Base-by-base conservation (phyloP, 345 rosid genomes). In the Eucalyptus polybractea region DNA sequence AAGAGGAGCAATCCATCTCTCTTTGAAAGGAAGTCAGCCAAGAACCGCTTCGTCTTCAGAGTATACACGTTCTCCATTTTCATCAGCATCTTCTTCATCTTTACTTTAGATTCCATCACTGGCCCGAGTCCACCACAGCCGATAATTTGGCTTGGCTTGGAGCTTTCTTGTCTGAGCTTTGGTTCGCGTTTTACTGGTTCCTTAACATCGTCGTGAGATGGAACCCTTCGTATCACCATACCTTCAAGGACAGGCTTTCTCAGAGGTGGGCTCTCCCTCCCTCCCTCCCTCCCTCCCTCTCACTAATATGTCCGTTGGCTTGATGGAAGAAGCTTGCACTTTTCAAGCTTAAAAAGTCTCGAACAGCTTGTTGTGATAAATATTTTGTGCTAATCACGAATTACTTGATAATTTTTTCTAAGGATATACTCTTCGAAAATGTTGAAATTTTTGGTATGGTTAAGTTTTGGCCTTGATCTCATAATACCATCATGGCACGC, bases 81-180 rank as follows among this genome's bases (percentile, higher is more conserved):
- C 27, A 44, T 87, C 44, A 81, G 88, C 45, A 89, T 50, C 56
- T 86, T 45, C 29, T 87, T 72, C 50, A 67, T 65, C 25, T 86
- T 60, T 33, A 37, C 27, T 86, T 58, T 25, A 67, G 90, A 76
- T 37, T 87, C 65, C 87, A 17, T 33, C 53, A 37, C 62, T 87
- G 62, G 24, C 87, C 91, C 16, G 10, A 21, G 65, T 37, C 85
- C 44, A 90, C 45, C 10, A 87, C 87, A 56, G 62, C 47, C 53
- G 91, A 90, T 10, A 89, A 90, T 80, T 90, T 89, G 90, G 81
- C 85, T 54, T 92, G 93, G 93, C 33, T 91, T 47, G 93, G 93
- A 54, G 62, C 88, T 86, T 53, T 90, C 42, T 89, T 50, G n/a
- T 87, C 90, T 22, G 93, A 92, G 88, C 49, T 91, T 8, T 90